Evolutionary conservation across 768 basidiomycete species (phyloP), one percentile per base, ranked within the genome.

Genomic region (Tulasnella sp.): DNA sequence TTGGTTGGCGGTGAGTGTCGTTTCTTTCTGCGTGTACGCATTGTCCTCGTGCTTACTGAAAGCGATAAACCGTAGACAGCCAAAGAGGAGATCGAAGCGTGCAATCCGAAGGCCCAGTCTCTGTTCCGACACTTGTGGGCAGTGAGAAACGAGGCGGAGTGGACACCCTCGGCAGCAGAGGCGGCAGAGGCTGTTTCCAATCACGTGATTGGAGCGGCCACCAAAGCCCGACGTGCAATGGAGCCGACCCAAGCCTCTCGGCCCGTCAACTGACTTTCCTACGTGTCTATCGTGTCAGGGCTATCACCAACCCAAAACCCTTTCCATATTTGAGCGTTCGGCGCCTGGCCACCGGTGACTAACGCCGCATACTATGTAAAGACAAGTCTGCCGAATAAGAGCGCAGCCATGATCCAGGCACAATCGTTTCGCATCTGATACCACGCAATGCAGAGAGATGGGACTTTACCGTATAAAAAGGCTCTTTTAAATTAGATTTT

Each of bases 41-140:
- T 16, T 44, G 13, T 44, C 44, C 48, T 44, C 40, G 26, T 29
- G 18, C 37, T 44, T 20, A 40, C 7, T 18, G 4, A 40, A 39
- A n/a, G 44, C 44, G 35, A 5, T 18, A 10, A 26, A 6, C 72
- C 13, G 9, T 44, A 73, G 72, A 29, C 20, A 6, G 32, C 29
- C 16, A 73, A 73, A 44, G 9, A 73, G 5, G 72, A 73, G 72
- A 42, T 73, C 9, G 13, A 73, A 40, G 46, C 37, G 26, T 48
- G 40, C 32, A 44, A 32, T 23, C 72, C 46, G 16, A 40, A 48
- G 40, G 23, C 72, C 5, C 46, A 46, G 9, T n/a, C 40, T 5
- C 1, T 40, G 46, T 73, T 29, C 37, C 40, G 40, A 73, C 46
- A 73, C 46, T 37, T 48, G 18, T 73, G 72, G 72, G 72, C 72